Percentiles rank a stretch among this genome's conserved stretches.
Conservation (phyloP, 2,329 filamentous ascomycete species). For the Juglanconis oblonga region DNA sequence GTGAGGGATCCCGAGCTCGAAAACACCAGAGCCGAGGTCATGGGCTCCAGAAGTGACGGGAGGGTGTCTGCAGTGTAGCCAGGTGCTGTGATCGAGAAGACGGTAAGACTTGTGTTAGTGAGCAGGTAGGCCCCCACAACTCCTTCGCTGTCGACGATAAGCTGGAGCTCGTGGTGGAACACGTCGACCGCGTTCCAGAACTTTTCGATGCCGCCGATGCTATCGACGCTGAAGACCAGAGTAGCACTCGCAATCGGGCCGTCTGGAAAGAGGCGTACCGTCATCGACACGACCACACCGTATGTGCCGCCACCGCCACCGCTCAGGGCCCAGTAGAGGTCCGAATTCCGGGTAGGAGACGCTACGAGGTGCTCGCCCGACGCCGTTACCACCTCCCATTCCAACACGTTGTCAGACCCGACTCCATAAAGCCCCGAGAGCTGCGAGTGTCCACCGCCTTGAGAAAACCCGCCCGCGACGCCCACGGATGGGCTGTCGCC, state of each 20-base stretch:
- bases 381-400: constrained; percentile 44
- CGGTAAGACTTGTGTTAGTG: too few relatives aligned
- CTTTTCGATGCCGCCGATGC: constrained; percentile 13
- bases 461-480: constrained; percentile 42
- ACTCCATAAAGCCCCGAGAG: constrained; percentile 40
- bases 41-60: too few relatives aligned
- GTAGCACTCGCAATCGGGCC: constrained; percentile 18
- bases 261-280: constrained; percentile 19
- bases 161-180: constrained; percentile 20
- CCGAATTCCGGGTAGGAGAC: constrained; percentile 35
- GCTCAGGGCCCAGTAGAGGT: constrained; percentile 48
- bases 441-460: constrained; percentile 52
- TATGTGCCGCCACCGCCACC: constrained; percentile 39
- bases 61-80: too few relatives aligned
- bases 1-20: too few relatives aligned
- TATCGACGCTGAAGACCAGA: constrained; percentile 13
- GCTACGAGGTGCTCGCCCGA: constrained; percentile 39
- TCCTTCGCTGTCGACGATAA: background rate
- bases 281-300: constrained; percentile 29
- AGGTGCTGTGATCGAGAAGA: too few relatives aligned
- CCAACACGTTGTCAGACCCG: constrained; percentile 45
- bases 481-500: constrained; percentile 39
- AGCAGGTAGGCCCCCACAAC: too few relatives aligned
- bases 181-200: constrained; percentile 20
- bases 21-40: too few relatives aligned